Evolutionary conservation across 78 protist species (phyloP).

Genomic region (Pigoraptor vietnamica): DNA sequence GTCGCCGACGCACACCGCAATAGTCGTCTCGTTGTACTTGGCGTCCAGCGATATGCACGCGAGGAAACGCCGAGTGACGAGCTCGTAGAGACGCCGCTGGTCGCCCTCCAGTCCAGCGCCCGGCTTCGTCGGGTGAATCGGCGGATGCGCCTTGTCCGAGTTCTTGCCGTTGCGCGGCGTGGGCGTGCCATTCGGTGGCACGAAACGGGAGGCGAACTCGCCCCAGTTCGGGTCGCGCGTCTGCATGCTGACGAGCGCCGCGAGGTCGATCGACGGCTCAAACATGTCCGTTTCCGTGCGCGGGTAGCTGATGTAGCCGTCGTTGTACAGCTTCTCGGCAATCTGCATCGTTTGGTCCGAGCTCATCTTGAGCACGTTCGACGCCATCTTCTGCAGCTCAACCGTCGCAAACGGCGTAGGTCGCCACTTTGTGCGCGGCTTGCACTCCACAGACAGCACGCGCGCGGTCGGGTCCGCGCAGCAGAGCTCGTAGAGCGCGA

Average conservation of each 20-base stretch:
- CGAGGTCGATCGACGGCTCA: constrained; percentile 54
- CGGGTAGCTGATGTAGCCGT: constrained; percentile 91
- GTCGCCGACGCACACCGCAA: constrained; percentile 51
- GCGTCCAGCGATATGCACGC: constrained; percentile 94
- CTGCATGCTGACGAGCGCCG: constrained; percentile 45
- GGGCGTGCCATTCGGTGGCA: constrained; percentile 24
- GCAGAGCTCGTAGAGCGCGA: neutral
- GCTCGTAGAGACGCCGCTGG: constrained; percentile 71
- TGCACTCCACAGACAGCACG: constrained; percentile 2
- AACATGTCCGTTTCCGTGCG: constrained; percentile 97
- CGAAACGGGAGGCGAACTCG: constrained; percentile 36
- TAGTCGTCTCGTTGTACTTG: constrained; percentile 74
- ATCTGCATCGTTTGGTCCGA: constrained; percentile 51
- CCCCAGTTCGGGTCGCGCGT: constrained; percentile 53
- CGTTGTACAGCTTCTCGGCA: constrained; percentile 79
- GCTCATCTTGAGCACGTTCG: constrained; percentile 61
- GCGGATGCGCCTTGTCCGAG: constrained; percentile 97
- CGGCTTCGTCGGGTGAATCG: constrained; percentile 91
- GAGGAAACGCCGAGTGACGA: constrained; percentile 88
- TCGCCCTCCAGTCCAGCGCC: constrained; percentile 25
- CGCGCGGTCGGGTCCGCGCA: neutral
- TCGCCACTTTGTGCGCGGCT: constrained; percentile 17
- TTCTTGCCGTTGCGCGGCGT: constrained; percentile 70
- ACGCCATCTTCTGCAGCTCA: constrained; percentile 80
- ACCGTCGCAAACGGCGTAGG: constrained; percentile 95